Evolutionary conservation across 345 rosid genomes (phyloP), one percentile per base, ranked within the genome.

Genomic region (Anacardium occidentale): DNA sequence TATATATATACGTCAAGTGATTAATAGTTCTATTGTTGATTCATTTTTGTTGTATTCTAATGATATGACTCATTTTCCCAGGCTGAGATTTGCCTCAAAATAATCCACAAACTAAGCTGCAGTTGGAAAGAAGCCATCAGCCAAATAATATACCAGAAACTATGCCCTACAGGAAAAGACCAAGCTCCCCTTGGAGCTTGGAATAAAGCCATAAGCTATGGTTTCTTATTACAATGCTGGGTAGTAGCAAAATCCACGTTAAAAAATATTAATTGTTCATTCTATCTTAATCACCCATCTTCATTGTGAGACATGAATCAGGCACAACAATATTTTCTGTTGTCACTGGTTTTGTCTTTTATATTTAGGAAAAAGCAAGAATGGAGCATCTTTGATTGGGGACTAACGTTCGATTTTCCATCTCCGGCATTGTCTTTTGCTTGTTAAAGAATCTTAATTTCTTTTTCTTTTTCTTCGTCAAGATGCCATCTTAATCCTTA

Each of bases 181-280:
- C 2, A 13, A 4, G 3, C 18, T 18, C 15, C 6, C 4, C 18
- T 12, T 50, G 53, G 53, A 15, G 3, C 18, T 12, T 50, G 53
- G 53, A 15, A 14, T 13, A 12, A 50, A 13, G 18, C 53, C 53
- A 50, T 14, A 50, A 50, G 52, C 52, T 48, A 48, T 48, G 17
- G 17, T 15, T 61, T 61, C 62, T 59, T 59, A 26, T 1, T 57
- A 11, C 1, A 9, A 25, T 10, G 40, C n/a, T 26, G 5, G 11
- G 8, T 22, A 11, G 9, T 12, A 13, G 2, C 1, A 66, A 47
- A 50, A 48, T 7, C 14, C 7, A 9, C 7, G 3, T 17, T 4
- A 66, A 47, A 44, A 18, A 32, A n/a, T 67, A 32, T 29, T 52
- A 67, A n/a, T 67, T 32, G 60, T 67, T 52, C 29, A 48, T 59